Conservation (phyloP, 2,329 filamentous ascomycete genomes). For the Orbilia ellipsospora region DNA sequence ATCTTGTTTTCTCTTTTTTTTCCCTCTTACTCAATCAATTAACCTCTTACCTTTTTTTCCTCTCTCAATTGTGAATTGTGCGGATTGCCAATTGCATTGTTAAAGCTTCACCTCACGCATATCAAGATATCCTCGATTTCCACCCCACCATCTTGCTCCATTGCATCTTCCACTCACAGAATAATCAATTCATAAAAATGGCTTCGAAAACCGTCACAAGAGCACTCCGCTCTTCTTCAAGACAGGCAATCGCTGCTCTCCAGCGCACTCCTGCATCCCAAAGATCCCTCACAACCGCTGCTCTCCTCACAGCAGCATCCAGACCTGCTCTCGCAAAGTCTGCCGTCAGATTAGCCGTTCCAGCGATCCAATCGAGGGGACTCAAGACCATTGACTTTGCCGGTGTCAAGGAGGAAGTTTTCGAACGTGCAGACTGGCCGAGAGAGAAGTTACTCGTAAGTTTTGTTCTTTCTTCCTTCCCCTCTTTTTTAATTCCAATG, state of each 20-base stretch:
- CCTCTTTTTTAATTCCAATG: constrained; percentile 1
- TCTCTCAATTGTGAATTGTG: constrained; percentile 16
- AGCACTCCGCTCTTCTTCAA: constrained; percentile 50
- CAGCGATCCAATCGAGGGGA: constrained; percentile 79
- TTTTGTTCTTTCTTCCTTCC: constrained; percentile 54
- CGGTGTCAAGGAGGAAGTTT: constrained; percentile 92
- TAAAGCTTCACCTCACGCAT: constrained; percentile 2
- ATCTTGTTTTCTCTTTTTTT: constrained; percentile 23
- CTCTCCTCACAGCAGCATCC: constrained; percentile 55
- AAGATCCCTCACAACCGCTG: constrained; percentile 51
- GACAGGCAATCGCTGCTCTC: constrained; percentile 44
- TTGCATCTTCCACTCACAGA: too few species aligned
- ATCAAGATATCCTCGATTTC: background rate
- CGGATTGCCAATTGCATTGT: constrained; percentile 21
- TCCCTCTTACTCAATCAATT: background rate
- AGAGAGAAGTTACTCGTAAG: constrained; percentile 95
- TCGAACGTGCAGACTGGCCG: constrained; percentile 98
- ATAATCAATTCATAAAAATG: constrained; percentile 11
- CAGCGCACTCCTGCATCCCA: constrained; percentile 27
- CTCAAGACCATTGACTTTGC: constrained; percentile 99
- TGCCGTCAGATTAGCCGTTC: constrained; percentile 64
- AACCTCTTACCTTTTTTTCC: constrained; percentile 24
- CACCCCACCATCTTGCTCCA: background rate
- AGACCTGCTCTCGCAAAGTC: constrained; percentile 65
- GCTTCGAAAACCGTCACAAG: constrained; percentile 46